Evolutionary conservation across 768 basidiomycete genomes (phyloP).

Genomic region (Suillus spraguei): DNA sequence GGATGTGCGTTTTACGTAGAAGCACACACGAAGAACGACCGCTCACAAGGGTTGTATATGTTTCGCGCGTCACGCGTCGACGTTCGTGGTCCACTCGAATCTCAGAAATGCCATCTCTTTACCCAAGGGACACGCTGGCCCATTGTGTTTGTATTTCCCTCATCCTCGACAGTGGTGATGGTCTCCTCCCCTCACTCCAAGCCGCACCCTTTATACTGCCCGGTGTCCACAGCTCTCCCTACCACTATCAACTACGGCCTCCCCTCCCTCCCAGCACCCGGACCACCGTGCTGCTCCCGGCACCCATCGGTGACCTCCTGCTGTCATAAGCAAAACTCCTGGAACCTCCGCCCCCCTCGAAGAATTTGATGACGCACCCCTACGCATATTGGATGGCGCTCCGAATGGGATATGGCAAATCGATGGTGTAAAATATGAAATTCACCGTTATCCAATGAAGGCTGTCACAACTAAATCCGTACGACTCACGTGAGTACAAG

Average conservation of each 20-base stretch:
- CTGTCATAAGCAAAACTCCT: neutral
- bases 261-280: too few relatives aligned
- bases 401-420: too few relatives aligned
- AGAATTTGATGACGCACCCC: neutral
- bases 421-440: neutral
- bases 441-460: too few relatives aligned
- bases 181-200: neutral
- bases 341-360: neutral
- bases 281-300: too few relatives aligned
- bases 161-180: neutral
- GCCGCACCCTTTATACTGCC: neutral
- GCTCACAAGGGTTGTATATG: neutral
- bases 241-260: too few relatives aligned
- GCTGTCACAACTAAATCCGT: neutral
- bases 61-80: neutral
- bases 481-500: neutral
- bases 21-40: neutral
- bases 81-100: neutral
- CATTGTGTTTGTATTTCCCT: neutral
- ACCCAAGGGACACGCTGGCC: neutral
- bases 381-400: neutral
- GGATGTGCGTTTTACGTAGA: neutral
- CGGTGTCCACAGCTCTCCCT: too few relatives aligned
- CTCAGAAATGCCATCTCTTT: neutral
- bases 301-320: too few relatives aligned